Base-by-base conservation (phyloP, 192 early-diverging fungal genomes). In the Pilobolus umbonatus region DNA sequence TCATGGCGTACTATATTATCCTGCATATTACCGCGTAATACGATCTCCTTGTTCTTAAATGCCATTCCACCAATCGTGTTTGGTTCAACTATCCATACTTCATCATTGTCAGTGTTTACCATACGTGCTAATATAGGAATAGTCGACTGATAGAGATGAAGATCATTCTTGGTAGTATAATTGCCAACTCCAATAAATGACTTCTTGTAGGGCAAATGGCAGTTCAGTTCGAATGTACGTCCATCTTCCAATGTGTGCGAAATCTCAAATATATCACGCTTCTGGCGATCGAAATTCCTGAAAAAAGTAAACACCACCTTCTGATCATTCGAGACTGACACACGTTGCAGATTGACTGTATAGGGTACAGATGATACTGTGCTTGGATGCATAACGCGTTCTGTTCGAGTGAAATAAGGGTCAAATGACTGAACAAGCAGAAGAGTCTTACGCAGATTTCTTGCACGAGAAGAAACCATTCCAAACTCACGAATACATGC, bases 401-500 rank as follows among this genome's bases (percentile, higher is more conserved):
- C 79, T 0, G 84, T 86, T 28, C 60, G 52, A n/a, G 67, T 57
- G 39, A 85, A 74, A 22, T 78, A 60, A 31, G 74, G 62, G 17
- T 76, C 64, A 57, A 90, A 88, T 10, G 82, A 85, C 31, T 77
- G 76, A 1, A 74, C 65, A 70, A 87, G 85, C 6, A 82, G 50
- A 9, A 85, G 35, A 6, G 80, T 68, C 22, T 81, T 76, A 36
- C 84, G 79, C 1, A 88, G 65, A 53, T 76, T 74, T 9, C 84
- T 75, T 2, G 74, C 75, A 7, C 85, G 81, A 28, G 78, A 80
- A n/a, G 84, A 86, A 30, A 83, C 69, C 52, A 77, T 73, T 22
- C 83, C 82, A 61, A 71, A 82, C 58, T 90, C 88, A 38, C 88
- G 76, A 36, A 90, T 87, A 62, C 81, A 87, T 3, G 85, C 88